Evolutionary conservation across 192 early-diverging fungal species (phyloP).

Genomic region (Phlyctochytrium planicorne): DNA sequence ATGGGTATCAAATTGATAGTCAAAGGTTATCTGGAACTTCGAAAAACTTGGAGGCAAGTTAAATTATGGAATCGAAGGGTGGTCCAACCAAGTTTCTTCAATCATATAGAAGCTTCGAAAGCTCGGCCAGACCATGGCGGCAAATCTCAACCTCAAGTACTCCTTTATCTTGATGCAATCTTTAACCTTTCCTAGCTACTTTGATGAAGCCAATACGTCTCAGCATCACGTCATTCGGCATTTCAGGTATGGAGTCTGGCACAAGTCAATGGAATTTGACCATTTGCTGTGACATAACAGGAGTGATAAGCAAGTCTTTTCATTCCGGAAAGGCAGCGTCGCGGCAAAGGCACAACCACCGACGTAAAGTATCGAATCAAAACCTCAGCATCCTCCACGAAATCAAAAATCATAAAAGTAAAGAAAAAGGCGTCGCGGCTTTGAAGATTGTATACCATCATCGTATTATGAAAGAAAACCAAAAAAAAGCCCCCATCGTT

Average conservation of each 20-base stretch:
- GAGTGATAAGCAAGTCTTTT: constrained; percentile 2
- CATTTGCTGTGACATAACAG: background rate
- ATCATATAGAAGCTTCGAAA: constrained; percentile 22
- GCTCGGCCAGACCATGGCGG: constrained; percentile 29
- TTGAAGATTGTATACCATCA: no score
- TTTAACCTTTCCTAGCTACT: constrained; percentile 12
- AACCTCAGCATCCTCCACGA: no score
- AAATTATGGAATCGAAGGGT: background rate
- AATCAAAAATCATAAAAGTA: no score
- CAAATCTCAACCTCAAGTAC: constrained; percentile 31
- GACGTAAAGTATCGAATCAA: background rate
- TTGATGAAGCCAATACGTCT: constrained; percentile 29
- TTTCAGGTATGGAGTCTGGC: constrained; percentile 19
- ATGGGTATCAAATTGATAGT: constrained; percentile 31
- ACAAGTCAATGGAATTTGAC: background rate
- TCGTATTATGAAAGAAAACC: no score
- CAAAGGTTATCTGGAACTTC: constrained; percentile 22
- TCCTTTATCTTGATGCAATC: background rate
- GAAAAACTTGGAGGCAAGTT: constrained; percentile 22
- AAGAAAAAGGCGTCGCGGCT: no score
- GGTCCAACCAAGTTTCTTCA: constrained; percentile 1
- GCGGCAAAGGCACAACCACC: background rate
- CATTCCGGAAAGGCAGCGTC: constrained; percentile 4
- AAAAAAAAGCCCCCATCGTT: no score
- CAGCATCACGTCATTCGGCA: constrained; percentile 34